phyloP scores from a whole-genome alignment of 352 stramenopile genomes.

The Phytophthora idaei region DNA sequence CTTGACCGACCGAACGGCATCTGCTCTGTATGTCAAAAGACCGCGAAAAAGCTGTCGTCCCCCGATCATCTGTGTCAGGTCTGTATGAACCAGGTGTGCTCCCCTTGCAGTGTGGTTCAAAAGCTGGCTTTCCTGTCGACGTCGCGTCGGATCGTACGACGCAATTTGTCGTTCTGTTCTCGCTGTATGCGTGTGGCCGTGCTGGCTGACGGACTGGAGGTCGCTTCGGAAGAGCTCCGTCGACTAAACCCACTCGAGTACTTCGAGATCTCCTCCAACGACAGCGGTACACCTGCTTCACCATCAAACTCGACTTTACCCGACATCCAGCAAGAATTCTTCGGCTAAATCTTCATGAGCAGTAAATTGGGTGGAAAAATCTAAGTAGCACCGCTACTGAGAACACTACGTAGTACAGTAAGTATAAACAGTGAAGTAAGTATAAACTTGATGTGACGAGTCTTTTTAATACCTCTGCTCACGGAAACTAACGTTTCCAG shows the following conservation, averaged over 20 bases:
- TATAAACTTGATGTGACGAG: too few relatives aligned
- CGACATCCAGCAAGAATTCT: constrained; percentile 44
- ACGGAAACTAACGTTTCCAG: too few relatives aligned
- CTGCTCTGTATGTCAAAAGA: constrained; percentile 28
- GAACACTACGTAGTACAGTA: too few relatives aligned
- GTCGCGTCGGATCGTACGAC: constrained; percentile 25
- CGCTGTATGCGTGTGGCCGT: constrained; percentile 32
- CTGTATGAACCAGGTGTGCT: constrained; percentile 42
- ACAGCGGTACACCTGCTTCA: constrained; percentile 27
- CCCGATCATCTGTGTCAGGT: constrained; percentile 30
- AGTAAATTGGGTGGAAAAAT: background rate
- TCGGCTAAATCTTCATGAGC: constrained; percentile 18
- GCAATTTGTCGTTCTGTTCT: constrained; percentile 34
- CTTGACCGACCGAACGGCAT: constrained; percentile 21
- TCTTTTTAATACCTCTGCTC: too few relatives aligned
- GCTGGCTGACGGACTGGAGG: constrained; percentile 32
- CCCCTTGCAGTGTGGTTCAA: constrained; percentile 25
- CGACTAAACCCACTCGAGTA: constrained; percentile 38
- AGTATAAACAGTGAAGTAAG: too few relatives aligned
- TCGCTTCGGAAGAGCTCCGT: constrained; percentile 38
- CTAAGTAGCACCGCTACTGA: background rate
- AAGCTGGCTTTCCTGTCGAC: constrained; percentile 37
- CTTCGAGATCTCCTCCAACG: constrained; percentile 37
- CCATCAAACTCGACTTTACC: constrained; percentile 41
- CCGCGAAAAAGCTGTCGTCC: constrained; percentile 17